Evolutionary conservation across 2,329 filamentous ascomycete species (phyloP).

Genomic region (Alternaria sp.): DNA sequence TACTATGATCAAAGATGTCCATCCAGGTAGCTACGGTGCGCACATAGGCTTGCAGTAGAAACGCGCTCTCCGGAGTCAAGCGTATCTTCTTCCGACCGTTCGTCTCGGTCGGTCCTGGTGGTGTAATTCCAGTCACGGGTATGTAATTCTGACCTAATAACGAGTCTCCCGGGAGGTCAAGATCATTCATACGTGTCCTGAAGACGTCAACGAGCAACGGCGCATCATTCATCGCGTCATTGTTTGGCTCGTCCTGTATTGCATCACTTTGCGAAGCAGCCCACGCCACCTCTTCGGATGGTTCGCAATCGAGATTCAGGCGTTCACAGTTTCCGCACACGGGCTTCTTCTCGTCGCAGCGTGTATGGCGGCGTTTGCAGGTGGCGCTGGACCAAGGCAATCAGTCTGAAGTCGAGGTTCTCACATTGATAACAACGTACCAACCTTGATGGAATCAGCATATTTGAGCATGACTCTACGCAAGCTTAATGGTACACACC

Average conservation of each 20-base stretch:
- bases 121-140: conserved; percentile 20
- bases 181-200: conserved; percentile 32
- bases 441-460: conserved; percentile 12
- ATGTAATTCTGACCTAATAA: conserved; percentile 20
- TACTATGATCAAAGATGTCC: conserved; percentile 44
- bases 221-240: neutral
- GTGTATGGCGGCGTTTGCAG: conserved; percentile 46
- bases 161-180: conserved; percentile 28
- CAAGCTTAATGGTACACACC: conserved; percentile 19
- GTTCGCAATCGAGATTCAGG: conserved; percentile 40
- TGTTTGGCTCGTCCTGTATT: conserved; percentile 6
- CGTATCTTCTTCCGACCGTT: conserved; percentile 15
- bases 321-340: conserved; percentile 46
- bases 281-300: conserved; percentile 32
- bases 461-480: neutral
- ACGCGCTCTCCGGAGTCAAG: conserved; percentile 42
- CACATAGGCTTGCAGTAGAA: conserved; percentile 44
- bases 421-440: conserved; percentile 1
- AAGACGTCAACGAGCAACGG: conserved; percentile 34
- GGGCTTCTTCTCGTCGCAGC: conserved; percentile 48
- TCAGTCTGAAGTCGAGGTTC: neutral
- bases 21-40: conserved; percentile 48
- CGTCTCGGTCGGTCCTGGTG: conserved; percentile 15
- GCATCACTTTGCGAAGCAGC: conserved; percentile 9
- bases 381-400: conserved; percentile 32